Base-by-base conservation (phyloP, 1,139 yeast genomes). In the Taphrina betulina region DNA sequence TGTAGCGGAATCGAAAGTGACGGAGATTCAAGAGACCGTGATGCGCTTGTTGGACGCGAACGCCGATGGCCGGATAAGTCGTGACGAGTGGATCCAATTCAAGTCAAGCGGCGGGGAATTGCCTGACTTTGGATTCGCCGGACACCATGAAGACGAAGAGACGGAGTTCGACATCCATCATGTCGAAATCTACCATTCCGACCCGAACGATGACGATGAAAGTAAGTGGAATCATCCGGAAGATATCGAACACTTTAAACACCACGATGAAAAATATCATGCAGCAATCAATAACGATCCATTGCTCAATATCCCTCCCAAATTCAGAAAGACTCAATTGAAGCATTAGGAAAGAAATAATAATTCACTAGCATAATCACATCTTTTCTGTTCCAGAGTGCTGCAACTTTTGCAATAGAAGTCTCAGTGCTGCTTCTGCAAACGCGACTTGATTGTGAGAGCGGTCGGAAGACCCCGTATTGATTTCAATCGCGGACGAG, bases 91-190 rank as follows among this genome's bases (percentile, higher is more conserved):
- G 83, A 66, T 80, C 48, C 70, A 71, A n/a, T 90, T 79, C 70
- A 75, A 78, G 5, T 69, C 69, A 1, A 70, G 69, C 5, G 95
- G 95, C 3, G 84, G 85, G 1, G 79, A 79, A 61, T 78, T 92
- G 66, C 97, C 97, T 0, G 97, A 92, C 69, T 81, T 89, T 68
- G 95, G 96, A 5, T 82, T 83, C 61, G 92, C 87, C n/a, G 97
- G 98, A 16, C 97, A 90, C 67, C 97, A 90, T 71, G 84, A 90
- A 51, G 96, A 88, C 71, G 92, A 89, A 66, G 98, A 92, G 69
- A 38, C 36, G 19, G 54, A 51, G 17, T 56, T 57, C 19, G 58
- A 50, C 23, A 55, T 86, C 60, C 97, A 92, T 68, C 97, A 92
- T 69, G 92, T 97, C 96, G 80, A 82, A 61, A 75, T 88, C 69